Percentiles rank a stretch among this genome's conserved stretches.
Conservation (phyloP, 768 basidiomycete genomes). For the Mycena chlorophos region DNA sequence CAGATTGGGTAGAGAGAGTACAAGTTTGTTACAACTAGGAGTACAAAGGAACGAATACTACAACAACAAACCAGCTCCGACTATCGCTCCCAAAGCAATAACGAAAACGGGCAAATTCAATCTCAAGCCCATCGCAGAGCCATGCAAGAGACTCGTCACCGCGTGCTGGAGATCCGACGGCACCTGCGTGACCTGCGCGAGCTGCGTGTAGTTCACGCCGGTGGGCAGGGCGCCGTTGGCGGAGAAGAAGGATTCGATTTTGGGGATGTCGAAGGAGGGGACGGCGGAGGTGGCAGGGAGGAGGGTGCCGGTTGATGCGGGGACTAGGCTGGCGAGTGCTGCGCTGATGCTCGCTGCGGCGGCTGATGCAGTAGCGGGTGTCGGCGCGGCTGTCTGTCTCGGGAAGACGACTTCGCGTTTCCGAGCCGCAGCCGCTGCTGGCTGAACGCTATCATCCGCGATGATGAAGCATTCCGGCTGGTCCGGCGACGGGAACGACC, state of each 20-base stretch:
- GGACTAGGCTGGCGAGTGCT: background rate
- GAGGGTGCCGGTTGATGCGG: constrained; percentile 11
- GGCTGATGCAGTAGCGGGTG: background rate
- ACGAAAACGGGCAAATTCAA: background rate
- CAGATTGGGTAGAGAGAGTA: too few species aligned
- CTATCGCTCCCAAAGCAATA: background rate
- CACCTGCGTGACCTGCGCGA: constrained; percentile 5
- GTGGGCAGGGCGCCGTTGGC: constrained; percentile 2
- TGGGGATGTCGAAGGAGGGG: constrained; percentile 4
- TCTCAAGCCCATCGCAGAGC: background rate
- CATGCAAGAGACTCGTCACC: background rate
- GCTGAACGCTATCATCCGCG: background rate
- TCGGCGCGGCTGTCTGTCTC: background rate
- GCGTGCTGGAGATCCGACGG: constrained; percentile 1
- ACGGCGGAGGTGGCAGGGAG: background rate
- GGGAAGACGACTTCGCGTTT: background rate
- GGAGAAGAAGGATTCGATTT: constrained; percentile 10
- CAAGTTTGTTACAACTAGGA: too few species aligned
- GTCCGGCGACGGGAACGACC: background rate
- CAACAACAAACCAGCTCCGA: background rate
- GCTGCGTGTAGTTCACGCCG: constrained; percentile 14
- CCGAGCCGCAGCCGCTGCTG: background rate
- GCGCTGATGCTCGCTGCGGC: background rate
- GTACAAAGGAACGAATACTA: too few species aligned
- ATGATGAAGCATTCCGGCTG: constrained; percentile 8